A percentile compares a stretch with the other conserved stretches of the same genome.
Conservation (phyloP, 2,329 filamentous ascomycete species). For the Pleurostoma richardsiae region DNA sequence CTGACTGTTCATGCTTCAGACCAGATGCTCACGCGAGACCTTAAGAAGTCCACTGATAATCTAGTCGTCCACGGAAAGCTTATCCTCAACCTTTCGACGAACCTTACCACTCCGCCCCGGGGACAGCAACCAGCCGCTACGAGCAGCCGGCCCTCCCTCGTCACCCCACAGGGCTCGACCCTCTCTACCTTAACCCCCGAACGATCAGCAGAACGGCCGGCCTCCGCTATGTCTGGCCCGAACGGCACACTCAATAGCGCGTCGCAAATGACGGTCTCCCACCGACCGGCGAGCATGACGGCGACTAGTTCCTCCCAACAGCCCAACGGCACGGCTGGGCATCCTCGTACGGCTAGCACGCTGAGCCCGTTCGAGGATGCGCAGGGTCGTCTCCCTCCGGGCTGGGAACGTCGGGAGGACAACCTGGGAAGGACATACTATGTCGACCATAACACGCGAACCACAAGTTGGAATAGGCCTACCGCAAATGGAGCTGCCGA, state of each 20-base stretch:
- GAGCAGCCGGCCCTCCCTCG: constrained; percentile 40
- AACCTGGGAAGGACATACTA: constrained; percentile 95
- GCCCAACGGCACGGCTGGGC: constrained; percentile 28
- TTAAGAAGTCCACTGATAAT: constrained; percentile 98
- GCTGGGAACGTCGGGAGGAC: constrained; percentile 95
- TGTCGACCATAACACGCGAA: constrained; percentile 94
- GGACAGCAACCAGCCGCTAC: constrained; percentile 33
- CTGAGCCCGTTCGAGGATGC: constrained; percentile 94
- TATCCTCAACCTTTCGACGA: constrained; percentile 93
- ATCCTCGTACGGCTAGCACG: constrained; percentile 42
- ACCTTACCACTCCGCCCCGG: constrained; percentile 67
- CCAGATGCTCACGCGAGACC: constrained; percentile 96
- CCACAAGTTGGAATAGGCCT: constrained; percentile 93
- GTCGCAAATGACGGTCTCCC: constrained; percentile 31
- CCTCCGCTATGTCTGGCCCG: constrained; percentile 45
- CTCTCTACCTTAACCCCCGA: constrained; percentile 38
- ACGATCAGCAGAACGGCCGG: constrained; percentile 41
- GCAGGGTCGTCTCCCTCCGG: constrained; percentile 86
- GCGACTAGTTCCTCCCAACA: constrained; percentile 26
- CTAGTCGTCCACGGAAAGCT: constrained; percentile 96
- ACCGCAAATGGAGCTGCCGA: constrained; percentile 73
- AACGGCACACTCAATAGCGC: constrained; percentile 38
- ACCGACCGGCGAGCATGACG: constrained; percentile 42
- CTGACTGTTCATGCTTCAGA: constrained; percentile 42
- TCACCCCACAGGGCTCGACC: constrained; percentile 36